Percentiles rank a stretch among this genome's conserved stretches.
Evolutionary conservation across 495 filamentous ascomycete species (phyloP).

Genomic region (Rhypophila decipiens): DNA sequence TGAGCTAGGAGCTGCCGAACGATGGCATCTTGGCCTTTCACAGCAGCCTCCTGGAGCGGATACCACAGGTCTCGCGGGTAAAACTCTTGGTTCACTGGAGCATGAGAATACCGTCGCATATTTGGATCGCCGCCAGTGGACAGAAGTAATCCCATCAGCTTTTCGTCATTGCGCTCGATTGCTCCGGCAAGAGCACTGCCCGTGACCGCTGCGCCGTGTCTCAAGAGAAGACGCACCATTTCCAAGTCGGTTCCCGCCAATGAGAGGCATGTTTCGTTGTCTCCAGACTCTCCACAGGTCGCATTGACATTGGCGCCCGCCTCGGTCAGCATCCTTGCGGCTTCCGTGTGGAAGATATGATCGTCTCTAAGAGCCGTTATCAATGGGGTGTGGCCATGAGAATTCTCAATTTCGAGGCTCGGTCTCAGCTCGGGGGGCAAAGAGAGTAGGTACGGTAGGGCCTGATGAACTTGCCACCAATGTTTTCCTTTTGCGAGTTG

Average conservation of each 20-base stretch:
- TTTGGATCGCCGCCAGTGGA: background rate
- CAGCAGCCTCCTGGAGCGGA: slow-evolving; percentile 7
- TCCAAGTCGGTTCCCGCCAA: slow-evolving; percentile 1
- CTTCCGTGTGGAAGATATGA: slow-evolving; percentile 13
- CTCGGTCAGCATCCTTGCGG: slow-evolving; percentile 3
- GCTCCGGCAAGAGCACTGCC: background rate
- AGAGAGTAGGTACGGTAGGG: slow-evolving; percentile 37
- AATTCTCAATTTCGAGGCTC: slow-evolving; percentile 29
- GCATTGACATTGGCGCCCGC: slow-evolving; percentile 1
- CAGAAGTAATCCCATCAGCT: background rate
- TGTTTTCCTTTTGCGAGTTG: slow-evolving; percentile 27
- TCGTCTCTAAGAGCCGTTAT: slow-evolving; percentile 28
- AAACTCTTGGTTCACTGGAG: background rate
- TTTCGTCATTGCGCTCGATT: background rate
- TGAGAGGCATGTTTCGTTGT: slow-evolving; percentile 2
- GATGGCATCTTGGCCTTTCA: slow-evolving; percentile 9
- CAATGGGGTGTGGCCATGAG: slow-evolving; percentile 33
- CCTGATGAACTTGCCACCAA: slow-evolving; percentile 39
- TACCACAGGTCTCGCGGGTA: background rate
- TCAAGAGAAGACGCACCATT: slow-evolving; percentile 1
- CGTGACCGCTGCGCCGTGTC: background rate
- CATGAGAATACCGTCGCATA: background rate
- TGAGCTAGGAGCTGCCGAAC: slow-evolving; percentile 14
- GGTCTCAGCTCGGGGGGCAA: too few relatives aligned
- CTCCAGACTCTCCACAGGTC: background rate